A percentile compares a stretch with the other conserved stretches of the same genome.
Evolutionary conservation across 2,329 filamentous ascomycete species (phyloP).

Genomic region (Colletotrichum caudatum): DNA sequence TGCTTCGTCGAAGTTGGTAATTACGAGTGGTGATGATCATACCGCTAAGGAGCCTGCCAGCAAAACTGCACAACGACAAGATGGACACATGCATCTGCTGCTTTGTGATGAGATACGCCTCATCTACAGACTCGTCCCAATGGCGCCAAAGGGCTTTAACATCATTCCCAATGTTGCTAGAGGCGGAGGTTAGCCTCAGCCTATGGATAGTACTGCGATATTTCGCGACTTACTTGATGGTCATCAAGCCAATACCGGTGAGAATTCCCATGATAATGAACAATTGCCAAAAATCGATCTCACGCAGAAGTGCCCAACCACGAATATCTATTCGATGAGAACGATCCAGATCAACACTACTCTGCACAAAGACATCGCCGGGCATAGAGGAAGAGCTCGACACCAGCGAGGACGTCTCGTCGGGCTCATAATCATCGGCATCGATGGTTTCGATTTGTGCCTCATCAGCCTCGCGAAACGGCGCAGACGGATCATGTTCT

Average conservation of each 20-base stretch:
- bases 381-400: constrained; percentile 69
- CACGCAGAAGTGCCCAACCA: constrained; percentile 78
- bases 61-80: constrained; percentile 88
- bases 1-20: not conserved
- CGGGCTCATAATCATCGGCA: constrained; percentile 56
- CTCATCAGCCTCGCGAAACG: constrained; percentile 40
- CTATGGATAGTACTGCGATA: not conserved
- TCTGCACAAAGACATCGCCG: constrained; percentile 65
- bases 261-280: constrained; percentile 91
- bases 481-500: constrained; percentile 26
- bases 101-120: constrained; percentile 80
- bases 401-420: constrained; percentile 86
- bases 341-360: constrained; percentile 77
- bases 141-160: constrained; percentile 89
- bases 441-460: constrained; percentile 48
- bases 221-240: constrained; percentile 83
- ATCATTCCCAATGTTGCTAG: constrained; percentile 93
- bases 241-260: constrained; percentile 95
- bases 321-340: constrained; percentile 91
- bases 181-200: constrained; percentile 46
- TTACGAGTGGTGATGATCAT: constrained; percentile 48
- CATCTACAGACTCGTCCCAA: constrained; percentile 78
- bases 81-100: constrained; percentile 96
- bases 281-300: constrained; percentile 89
- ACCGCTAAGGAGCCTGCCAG: constrained; percentile 83